Evolutionary conservation across 306 rosid species (phyloP).

Genomic region (Pueraria montana): DNA sequence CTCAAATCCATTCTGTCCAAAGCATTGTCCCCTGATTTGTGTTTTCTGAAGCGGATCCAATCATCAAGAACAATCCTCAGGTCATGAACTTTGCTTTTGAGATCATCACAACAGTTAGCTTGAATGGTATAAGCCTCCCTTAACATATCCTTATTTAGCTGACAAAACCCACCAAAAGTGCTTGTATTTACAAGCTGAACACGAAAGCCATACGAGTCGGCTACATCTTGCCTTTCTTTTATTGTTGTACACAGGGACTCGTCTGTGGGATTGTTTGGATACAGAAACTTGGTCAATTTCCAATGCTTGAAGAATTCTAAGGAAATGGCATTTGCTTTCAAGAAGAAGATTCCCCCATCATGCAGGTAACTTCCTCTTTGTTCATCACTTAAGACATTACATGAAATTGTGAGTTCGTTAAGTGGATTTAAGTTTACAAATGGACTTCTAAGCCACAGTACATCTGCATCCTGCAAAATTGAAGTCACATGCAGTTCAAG

Average conservation of each 20-base stretch:
- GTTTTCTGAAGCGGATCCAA: constrained; percentile 54
- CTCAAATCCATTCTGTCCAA: constrained; percentile 34
- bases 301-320: constrained; percentile 52
- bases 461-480: constrained; percentile 67
- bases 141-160: constrained; percentile 39
- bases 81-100: constrained; percentile 65
- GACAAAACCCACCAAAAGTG: constrained; percentile 64
- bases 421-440: constrained; percentile 33
- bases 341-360: constrained; percentile 57
- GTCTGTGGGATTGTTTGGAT: constrained; percentile 39
- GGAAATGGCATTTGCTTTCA: constrained; percentile 51
- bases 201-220: constrained; percentile 3
- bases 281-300: constrained; percentile 48
- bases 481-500: constrained; percentile 10
- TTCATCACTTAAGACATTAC: constrained; percentile 41
- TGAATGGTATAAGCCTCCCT: constrained; percentile 54
- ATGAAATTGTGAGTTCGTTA: constrained; percentile 54
- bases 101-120: constrained; percentile 64
- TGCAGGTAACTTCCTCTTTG: background rate
- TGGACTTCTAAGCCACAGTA: constrained; percentile 70
- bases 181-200: constrained; percentile 32
- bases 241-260: constrained; percentile 54
- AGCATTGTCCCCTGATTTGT: constrained; percentile 30
- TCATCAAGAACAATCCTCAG: constrained; percentile 65
- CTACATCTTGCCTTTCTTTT: background rate